A percentile compares a stretch with the other conserved stretches of the same genome.
Evolutionary conservation across 306 rosid genomes (phyloP).

Genomic region (Begonia fuchsioides): DNA sequence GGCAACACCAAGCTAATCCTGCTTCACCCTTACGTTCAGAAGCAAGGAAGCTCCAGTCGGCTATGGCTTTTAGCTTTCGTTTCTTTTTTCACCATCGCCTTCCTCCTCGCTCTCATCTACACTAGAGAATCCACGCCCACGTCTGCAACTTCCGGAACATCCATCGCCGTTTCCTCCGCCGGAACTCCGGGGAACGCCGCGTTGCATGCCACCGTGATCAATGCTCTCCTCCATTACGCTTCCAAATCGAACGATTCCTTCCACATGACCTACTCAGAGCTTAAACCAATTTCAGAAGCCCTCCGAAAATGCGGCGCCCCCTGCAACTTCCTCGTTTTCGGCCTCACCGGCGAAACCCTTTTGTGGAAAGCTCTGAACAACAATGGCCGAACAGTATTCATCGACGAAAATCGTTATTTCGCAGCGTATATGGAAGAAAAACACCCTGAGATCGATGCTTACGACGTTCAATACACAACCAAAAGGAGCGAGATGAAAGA

Average conservation of each 20-base stretch:
- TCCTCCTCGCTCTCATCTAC: conserved; percentile 65
- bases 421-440: conserved; percentile 70
- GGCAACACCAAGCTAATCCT: conserved; percentile 78
- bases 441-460: conserved; percentile 90
- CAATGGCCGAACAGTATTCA: conserved; percentile 81
- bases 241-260: conserved; percentile 65
- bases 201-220: conserved; percentile 60
- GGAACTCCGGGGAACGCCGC: conserved; percentile 10
- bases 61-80: conserved; percentile 68
- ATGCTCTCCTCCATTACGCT: conserved; percentile 74
- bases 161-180: conserved; percentile 12
- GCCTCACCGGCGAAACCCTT: conserved; percentile 76
- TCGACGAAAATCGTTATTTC: conserved; percentile 87
- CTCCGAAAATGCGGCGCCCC: conserved; percentile 72
- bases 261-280: conserved; percentile 71
- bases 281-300: conserved; percentile 71
- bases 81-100: conserved; percentile 72
- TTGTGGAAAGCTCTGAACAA: conserved; percentile 87
- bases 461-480: conserved; percentile 86
- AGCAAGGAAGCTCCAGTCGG: conserved; percentile 79
- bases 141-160: conserved; percentile 14
- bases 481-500: conserved; percentile 52
- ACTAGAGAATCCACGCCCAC: conserved; percentile 28
- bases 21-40: conserved; percentile 93
- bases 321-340: conserved; percentile 66